Evolutionary conservation across 139 green algal genomes (phyloP).

Genomic region (Chlamydomonas schloesseri): DNA sequence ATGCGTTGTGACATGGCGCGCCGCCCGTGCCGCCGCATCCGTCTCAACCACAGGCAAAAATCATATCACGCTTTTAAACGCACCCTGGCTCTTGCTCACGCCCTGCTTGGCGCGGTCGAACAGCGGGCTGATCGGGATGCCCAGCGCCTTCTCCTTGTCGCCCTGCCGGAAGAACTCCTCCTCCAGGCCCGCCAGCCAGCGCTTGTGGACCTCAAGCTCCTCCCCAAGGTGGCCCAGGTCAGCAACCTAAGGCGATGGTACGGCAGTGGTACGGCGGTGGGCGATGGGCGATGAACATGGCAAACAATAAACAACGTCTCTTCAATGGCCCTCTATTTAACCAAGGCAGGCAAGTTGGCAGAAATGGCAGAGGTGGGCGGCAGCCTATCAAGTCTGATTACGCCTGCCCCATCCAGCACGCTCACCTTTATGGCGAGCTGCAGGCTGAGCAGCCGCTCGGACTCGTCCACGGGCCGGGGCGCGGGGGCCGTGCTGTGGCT

Average conservation of each 20-base stretch:
- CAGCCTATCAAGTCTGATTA: neutral
- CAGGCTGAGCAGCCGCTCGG: conserved; percentile 28
- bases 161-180: conserved; percentile 67
- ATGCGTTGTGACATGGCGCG: too few relatives aligned
- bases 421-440: conserved; percentile 49
- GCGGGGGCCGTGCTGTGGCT: neutral
- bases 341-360: neutral
- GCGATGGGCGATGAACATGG: too few relatives aligned
- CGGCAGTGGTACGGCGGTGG: neutral
- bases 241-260: too few relatives aligned
- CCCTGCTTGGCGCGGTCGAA: conserved; percentile 61
- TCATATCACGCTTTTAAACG: too few relatives aligned
- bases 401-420: too few relatives aligned
- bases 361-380: neutral
- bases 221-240: conserved; percentile 60
- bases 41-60: too few relatives aligned
- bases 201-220: conserved; percentile 51
- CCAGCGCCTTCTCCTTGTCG: conserved; percentile 49
- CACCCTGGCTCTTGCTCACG: conserved; percentile 63
- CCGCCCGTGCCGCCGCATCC: too few relatives aligned
- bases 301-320: too few relatives aligned
- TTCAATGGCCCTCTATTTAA: too few relatives aligned
- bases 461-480: conserved; percentile 11
- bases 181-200: conserved; percentile 26
- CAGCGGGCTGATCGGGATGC: conserved; percentile 48